A percentile compares a stretch with the other conserved stretches of the same genome.
phyloP scores from a whole-genome alignment of 2,329 filamentous ascomycete species.

The Colletotrichum orchidophilum region DNA sequence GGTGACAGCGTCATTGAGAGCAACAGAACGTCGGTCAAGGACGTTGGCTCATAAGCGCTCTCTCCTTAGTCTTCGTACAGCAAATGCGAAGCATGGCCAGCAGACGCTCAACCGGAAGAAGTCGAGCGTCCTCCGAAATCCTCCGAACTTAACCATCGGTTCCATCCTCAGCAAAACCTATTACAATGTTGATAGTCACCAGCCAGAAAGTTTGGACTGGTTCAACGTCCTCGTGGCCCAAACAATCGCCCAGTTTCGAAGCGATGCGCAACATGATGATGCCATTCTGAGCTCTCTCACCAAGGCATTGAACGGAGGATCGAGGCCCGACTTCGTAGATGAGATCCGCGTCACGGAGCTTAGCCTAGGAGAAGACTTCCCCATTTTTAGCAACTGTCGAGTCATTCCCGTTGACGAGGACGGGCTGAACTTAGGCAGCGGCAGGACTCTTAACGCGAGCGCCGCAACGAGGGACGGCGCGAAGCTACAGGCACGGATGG shows the following conservation, averaged over 20 bases:
- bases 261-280: constrained; percentile 91
- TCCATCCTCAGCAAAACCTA: constrained; percentile 97
- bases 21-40: constrained; percentile 76
- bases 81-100: constrained; percentile 50
- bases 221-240: constrained; percentile 98
- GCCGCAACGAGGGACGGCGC: constrained; percentile 70
- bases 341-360: constrained; percentile 95
- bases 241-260: constrained; percentile 93
- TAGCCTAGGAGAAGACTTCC: constrained; percentile 94
- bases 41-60: constrained; percentile 82
- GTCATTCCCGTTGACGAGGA: constrained; percentile 92
- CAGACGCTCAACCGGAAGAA: constrained; percentile 69
- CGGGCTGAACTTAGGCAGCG: constrained; percentile 65
- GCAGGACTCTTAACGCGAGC: constrained; percentile 61
- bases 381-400: constrained; percentile 97
- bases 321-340: constrained; percentile 90
- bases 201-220: constrained; percentile 97
- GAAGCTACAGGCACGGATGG: constrained; percentile 91
- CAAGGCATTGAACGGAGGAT: constrained; percentile 85
- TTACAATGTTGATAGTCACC: constrained; percentile 94
- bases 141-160: constrained; percentile 84
- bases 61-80: constrained; percentile 68
- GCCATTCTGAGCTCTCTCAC: constrained; percentile 88
- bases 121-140: constrained; percentile 77
- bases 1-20: constrained; percentile 78